Conservation (phyloP, 306 rosid species). For the Prunus armeniaca region DNA sequence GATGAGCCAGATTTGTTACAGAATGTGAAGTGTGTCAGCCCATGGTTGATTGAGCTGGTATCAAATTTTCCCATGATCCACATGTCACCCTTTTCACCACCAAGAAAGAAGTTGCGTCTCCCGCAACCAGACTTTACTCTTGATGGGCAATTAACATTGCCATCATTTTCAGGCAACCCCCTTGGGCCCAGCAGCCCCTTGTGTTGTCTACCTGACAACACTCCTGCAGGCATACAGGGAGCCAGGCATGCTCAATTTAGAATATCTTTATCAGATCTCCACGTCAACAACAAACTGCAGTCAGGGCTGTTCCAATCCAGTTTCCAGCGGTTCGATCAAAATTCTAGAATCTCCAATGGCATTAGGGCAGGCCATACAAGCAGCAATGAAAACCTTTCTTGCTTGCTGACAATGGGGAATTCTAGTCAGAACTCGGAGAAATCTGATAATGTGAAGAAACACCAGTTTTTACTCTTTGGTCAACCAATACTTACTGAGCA, state of each 20-base stretch:
- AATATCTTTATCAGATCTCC: slow-evolving; percentile 76
- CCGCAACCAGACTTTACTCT: slow-evolving; percentile 58
- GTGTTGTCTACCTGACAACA: slow-evolving; percentile 75
- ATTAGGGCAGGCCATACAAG: slow-evolving; percentile 35
- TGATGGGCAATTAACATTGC: slow-evolving; percentile 59
- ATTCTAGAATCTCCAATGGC: slow-evolving; percentile 45
- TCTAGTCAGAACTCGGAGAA: slow-evolving; percentile 61
- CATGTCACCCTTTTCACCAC: slow-evolving; percentile 66
- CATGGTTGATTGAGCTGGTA: slow-evolving; percentile 91
- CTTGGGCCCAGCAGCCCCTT: slow-evolving; percentile 74
- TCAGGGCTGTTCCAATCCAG: slow-evolving; percentile 63
- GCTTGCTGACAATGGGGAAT: slow-evolving; percentile 69
- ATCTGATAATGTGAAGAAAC: slow-evolving; percentile 63
- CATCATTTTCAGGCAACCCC: slow-evolving; percentile 73
- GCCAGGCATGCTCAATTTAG: slow-evolving; percentile 99
- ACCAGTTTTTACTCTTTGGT: slow-evolving; percentile 88
- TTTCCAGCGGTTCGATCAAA: slow-evolving; percentile 42
- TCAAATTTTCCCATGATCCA: slow-evolving; percentile 66
- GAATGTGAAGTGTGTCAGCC: slow-evolving; percentile 94
- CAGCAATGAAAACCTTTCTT: slow-evolving; percentile 53
- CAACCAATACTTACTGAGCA: slow-evolving; percentile 96
- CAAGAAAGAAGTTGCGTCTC: slow-evolving; percentile 82
- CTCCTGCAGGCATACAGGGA: slow-evolving; percentile 99
- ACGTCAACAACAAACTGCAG: slow-evolving; percentile 63
- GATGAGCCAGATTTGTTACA: slow-evolving; percentile 98